Conservation (phyloP, 148 eudicot genomes). For the Euryodendron excelsum region DNA sequence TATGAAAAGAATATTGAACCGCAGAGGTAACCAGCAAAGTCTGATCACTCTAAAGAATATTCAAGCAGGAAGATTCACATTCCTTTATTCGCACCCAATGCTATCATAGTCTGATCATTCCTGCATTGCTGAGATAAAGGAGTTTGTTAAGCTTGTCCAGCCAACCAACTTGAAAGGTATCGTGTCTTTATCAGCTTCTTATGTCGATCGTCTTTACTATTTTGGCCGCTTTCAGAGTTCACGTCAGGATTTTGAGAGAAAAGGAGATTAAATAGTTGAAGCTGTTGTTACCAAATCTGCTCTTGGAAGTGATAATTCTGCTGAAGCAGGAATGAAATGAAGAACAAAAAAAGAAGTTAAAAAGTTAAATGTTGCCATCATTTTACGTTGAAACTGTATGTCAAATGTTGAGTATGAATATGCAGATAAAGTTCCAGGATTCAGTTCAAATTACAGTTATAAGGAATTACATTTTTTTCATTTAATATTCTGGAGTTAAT, state of each 20-base stretch:
- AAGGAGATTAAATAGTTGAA: constrained; percentile 23
- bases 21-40: neutral
- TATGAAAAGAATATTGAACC: neutral
- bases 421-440: neutral
- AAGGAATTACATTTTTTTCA: neutral
- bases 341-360: constrained; percentile 28
- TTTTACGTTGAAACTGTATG: neutral
- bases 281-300: constrained; percentile 7
- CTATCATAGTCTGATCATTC: constrained; percentile 78
- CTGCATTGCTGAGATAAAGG: constrained; percentile 63
- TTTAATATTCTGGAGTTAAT: neutral
- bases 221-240: constrained; percentile 40
- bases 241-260: constrained; percentile 20
- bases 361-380: constrained; percentile 7
- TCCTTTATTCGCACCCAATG: too few relatives aligned
- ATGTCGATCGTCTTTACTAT: constrained; percentile 55
- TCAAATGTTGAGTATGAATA: neutral
- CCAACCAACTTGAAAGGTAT: constrained; percentile 66
- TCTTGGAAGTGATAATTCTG: constrained; percentile 18
- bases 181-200: constrained; percentile 59
- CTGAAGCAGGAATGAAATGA: constrained; percentile 27
- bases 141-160: constrained; percentile 48
- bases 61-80: too few relatives aligned
- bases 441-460: neutral
- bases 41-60: constrained; percentile 29